Evolutionary conservation across 371 early-diverging fungal genomes (phyloP), one percentile per base, ranked within the genome.

Genomic region (Quaeritorhiza haematococci): DNA sequence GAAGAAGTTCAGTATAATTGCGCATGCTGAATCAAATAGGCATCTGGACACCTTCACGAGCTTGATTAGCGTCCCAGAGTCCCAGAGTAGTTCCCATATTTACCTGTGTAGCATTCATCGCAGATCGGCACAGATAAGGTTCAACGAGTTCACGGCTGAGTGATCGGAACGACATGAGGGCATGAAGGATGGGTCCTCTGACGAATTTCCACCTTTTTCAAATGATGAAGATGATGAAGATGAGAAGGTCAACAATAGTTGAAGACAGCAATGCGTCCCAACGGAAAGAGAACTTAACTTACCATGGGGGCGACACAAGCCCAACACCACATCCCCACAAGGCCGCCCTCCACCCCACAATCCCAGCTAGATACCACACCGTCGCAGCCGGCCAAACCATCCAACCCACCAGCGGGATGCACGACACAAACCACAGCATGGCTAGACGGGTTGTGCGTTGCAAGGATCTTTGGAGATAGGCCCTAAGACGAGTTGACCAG

Each of bases 141-240:
- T 70, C 71, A 10, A 66, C 56, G 33, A 70, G 43, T 44, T 70
- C 71, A 8, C 71, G 45, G 10, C 55, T 64, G 15, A 70, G 52
- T 1, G 66, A 45, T 15, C 71, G 55, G 55, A 70, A 55, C 13
- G 55, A 29, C 33, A 66, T 38, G 21, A 61, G 33, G 4, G 33
- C 47, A 3, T 60, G 32, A 8, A 70, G 42, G 8, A 66, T 53
- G 21, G 61, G 56, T 3, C 64, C 64, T n/a, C 49, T 45, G 21
- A 66, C 56, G 48, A 62, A 70, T 17, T 50, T 24, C 49, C 60
- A n/a, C n/a, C n/a, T n/a, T n/a, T n/a, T n/a, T n/a, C n/a, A n/a
- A n/a, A n/a, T n/a, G n/a, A n/a, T n/a, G n/a, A n/a, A n/a, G n/a
- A n/a, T n/a, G n/a, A n/a, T n/a, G n/a, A n/a, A n/a, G n/a, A n/a